Base-by-base conservation (phyloP, 345 rosid species). In the Brassica cretica region DNA sequence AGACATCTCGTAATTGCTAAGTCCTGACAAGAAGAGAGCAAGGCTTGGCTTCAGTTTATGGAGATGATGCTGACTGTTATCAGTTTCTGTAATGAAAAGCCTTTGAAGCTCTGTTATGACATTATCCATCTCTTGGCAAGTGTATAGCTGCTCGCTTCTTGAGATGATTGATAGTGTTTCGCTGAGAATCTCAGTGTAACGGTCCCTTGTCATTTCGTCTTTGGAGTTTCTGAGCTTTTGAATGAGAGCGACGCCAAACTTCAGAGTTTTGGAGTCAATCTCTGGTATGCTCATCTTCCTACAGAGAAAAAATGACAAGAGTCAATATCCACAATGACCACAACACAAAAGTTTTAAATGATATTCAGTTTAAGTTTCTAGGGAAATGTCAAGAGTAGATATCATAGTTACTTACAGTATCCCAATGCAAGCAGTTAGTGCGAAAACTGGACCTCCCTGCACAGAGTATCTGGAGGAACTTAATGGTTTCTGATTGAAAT, bases 21-120 rank as follows among this genome's bases (percentile, higher is more conserved):
- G 88, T 80, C 93, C 93, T 19, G 92, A 87, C 84, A 91, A 78
- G 77, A 91, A 95, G 74, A 87, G 86, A 39, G 94, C 91, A 29
- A 95, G 83, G 70, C 82, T 83, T 49, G 93, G 88, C 78, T 85
- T 89, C 85, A 89, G 89, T 62, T 75, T 87, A 44, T 67, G 63
- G 39, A 89, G 62, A 25, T 56, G 61, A 1, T 77, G 81, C 32
- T 76, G 66, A 76, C 33, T 33, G 37, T 33, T 10, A 32, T 76
- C 30, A 32, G 80, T 6, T 76, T 84, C 86, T 6, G 87, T 78
- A 72, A 88, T 74, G 83, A 88, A 91, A 61, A 94, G 84, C 75
- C 84, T 79, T 32, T 88, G 85, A 83, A 94, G 94, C 84, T 87
- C 91, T 80, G 85, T 64, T 64, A 94, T 71, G 72, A 88, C 84